phyloP scores from a whole-genome alignment of 1,284 basidiomycete species.

The Anthracocystis walkeri region DNA sequence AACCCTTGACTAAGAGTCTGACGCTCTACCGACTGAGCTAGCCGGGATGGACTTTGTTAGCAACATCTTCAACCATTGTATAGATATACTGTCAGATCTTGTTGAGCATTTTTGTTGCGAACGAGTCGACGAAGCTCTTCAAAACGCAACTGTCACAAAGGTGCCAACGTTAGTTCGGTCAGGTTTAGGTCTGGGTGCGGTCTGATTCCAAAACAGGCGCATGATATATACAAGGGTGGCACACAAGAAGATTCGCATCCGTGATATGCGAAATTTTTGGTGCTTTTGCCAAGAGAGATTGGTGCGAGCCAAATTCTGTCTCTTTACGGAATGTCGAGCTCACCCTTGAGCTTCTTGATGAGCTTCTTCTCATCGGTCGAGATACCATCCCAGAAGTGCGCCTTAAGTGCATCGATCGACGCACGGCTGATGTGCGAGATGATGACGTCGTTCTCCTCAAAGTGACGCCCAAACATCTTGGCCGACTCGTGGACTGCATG shows the following conservation, averaged over 20 bases:
- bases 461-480: conserved; percentile 80
- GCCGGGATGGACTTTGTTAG: conserved; percentile 57
- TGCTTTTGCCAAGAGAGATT: background rate
- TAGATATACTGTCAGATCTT: background rate
- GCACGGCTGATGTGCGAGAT: conserved; percentile 89
- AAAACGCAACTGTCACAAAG: no score
- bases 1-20: conserved; percentile 67
- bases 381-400: conserved; percentile 89
- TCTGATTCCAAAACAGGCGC: conserved; percentile 3
- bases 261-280: no score
- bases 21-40: conserved; percentile 70
- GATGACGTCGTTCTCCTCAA: conserved; percentile 95
- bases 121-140: no score
- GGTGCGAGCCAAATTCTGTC: background rate
- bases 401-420: conserved; percentile 83
- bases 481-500: conserved; percentile 94
- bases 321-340: conserved; percentile 73
- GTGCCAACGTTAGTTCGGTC: background rate
- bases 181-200: background rate
- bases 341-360: conserved; percentile 90
- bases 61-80: background rate
- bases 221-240: conserved; percentile 4
- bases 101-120: no score
- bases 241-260: background rate
- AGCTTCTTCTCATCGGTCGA: conserved; percentile 92